A percentile compares a stretch with the other conserved stretches of the same genome.
These are phyloP conservation scores for Lecanicillium sp. DNA, from an alignment of 2,329 filamentous ascomycete species.

Conservation along the genomic window DNA sequence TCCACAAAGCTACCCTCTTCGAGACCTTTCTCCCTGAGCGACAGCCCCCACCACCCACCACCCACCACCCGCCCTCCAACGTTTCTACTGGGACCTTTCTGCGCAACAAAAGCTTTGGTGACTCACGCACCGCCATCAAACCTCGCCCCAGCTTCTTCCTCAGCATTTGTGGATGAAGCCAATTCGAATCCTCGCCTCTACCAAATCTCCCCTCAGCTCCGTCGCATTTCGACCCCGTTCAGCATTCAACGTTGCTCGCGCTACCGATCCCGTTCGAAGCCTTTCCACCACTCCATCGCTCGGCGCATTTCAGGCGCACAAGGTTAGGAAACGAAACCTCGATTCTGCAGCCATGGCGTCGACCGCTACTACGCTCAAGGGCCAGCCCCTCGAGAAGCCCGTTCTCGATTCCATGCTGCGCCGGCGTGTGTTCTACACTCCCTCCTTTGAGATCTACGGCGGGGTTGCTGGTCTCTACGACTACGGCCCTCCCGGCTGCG, in stretches of 20 bases:
- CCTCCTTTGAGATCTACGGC: conserved; percentile 91
- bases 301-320: conserved; percentile 20
- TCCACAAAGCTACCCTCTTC: no score
- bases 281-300: conserved; percentile 21
- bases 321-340: conserved; percentile 19
- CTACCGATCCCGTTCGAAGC: conserved; percentile 12
- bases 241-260: conserved; percentile 7
- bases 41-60: no score
- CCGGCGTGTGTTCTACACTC: conserved; percentile 88
- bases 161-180: conserved; percentile 17
- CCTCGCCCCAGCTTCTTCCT: conserved; percentile 1
- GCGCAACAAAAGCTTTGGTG: no score
- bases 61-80: no score
- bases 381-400: conserved; percentile 78
- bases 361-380: conserved; percentile 68
- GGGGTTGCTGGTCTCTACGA: conserved; percentile 86
- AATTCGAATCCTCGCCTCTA: conserved; percentile 13
- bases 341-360: conserved; percentile 32
- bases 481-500: conserved; percentile 83
- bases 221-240: background rate
- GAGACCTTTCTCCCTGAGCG: no score
- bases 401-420: conserved; percentile 78
- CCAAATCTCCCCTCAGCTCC: conserved; percentile 7
- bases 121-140: no score
- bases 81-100: no score